A percentile compares a stretch with the other conserved stretches of the same genome.
Evolutionary conservation across 768 basidiomycete genomes (phyloP).

Genomic region (Termitomyces sp.): DNA sequence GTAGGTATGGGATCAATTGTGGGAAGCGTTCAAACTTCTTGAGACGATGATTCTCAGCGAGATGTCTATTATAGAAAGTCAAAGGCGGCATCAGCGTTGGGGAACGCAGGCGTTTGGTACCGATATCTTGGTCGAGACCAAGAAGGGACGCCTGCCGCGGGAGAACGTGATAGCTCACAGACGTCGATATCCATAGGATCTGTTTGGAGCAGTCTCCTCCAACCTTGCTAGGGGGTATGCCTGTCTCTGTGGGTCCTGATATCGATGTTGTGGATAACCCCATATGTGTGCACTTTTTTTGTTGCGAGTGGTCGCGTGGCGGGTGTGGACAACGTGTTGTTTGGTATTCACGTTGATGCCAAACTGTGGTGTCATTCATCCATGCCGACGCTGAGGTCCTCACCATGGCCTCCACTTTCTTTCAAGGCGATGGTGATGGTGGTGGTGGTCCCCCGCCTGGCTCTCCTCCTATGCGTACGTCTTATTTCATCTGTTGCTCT

Average conservation of each 20-base stretch:
- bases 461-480: constrained; percentile 22
- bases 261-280: background rate
- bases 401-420: constrained; percentile 14
- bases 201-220: background rate
- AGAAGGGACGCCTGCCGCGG: background rate
- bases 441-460: constrained; percentile 30
- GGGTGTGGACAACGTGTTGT: background rate
- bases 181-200: background rate
- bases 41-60: background rate
- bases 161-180: background rate
- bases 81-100: background rate
- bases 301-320: too few species aligned
- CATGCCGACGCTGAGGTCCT: background rate
- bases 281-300: too few species aligned
- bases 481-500: background rate
- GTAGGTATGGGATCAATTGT: background rate
- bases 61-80: constrained; percentile 4
- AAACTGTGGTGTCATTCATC: constrained; percentile 2
- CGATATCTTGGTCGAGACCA: background rate
- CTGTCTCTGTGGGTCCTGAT: background rate
- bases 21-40: background rate
- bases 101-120: background rate
- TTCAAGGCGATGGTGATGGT: constrained; percentile 26
- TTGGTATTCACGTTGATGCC: background rate
- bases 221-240: background rate